Conservation (phyloP, 2,329 filamentous ascomycete genomes). For the Knoxdaviesia proteae region DNA sequence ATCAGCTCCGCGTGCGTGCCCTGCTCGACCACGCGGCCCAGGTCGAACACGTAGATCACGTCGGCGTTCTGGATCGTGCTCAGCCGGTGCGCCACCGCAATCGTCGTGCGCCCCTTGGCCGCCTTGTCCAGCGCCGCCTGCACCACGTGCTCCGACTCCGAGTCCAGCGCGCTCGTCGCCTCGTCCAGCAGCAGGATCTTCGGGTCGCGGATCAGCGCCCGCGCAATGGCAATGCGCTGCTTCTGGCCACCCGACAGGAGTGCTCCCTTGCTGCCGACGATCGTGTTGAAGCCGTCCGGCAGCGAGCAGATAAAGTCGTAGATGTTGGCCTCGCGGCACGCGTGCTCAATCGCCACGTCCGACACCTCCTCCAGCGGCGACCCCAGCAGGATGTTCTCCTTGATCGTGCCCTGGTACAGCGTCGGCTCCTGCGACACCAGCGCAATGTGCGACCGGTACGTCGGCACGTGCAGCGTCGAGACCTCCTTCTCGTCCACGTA, state of each 20-base stretch:
- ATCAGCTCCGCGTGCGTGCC: conserved; percentile 61
- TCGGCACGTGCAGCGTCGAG: conserved; percentile 58
- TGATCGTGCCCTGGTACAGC: conserved; percentile 78
- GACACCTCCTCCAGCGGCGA: conserved; percentile 42
- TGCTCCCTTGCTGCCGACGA: conserved; percentile 71
- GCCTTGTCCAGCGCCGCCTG: conserved; percentile 66
- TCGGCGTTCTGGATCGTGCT: conserved; percentile 91
- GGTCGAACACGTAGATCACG: conserved; percentile 90
- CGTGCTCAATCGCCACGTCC: conserved; percentile 53
- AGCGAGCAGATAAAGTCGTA: conserved; percentile 78
- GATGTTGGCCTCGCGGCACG: conserved; percentile 79
- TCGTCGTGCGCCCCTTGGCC: conserved; percentile 68
- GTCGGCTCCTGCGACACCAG: conserved; percentile 91
- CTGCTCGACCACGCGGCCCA: conserved; percentile 65
- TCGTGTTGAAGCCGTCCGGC: conserved; percentile 66
- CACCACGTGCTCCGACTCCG: conserved; percentile 58
- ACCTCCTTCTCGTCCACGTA: conserved; percentile 73
- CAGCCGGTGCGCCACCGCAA: conserved; percentile 81
- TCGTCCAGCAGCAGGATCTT: conserved; percentile 72
- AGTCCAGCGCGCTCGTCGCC: conserved; percentile 59
- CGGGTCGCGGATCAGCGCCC: conserved; percentile 76
- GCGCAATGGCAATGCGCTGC: conserved; percentile 82
- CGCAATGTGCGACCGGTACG: conserved; percentile 66
- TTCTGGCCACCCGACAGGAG: conserved; percentile 84
- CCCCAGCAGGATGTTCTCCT: conserved; percentile 75